Evolutionary conservation across 169 alveolate genomes (phyloP).

Genomic region (Plasmodium ovale): DNA sequence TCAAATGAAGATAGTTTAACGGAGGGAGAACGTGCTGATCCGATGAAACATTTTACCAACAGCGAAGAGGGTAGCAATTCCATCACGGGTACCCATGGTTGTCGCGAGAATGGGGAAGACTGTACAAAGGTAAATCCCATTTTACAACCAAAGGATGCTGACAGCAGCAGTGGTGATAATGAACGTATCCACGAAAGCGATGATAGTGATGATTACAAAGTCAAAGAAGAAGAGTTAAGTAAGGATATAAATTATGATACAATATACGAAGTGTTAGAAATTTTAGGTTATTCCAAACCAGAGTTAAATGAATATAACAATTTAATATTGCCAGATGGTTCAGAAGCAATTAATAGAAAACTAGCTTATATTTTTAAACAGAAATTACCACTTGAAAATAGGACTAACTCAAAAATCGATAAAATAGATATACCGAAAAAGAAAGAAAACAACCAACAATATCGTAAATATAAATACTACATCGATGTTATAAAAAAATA

Average conservation of each 20-base stretch:
- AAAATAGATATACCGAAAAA: conserved; percentile 53
- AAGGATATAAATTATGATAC: conserved; percentile 22
- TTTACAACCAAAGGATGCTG: background rate
- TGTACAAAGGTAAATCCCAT: background rate
- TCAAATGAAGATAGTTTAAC: background rate
- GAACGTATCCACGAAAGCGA: conserved; percentile 4
- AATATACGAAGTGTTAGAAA: conserved; percentile 57
- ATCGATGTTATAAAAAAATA: conserved; percentile 44
- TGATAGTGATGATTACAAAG: conserved; percentile 47
- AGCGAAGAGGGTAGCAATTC: background rate
- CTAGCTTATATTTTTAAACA: conserved; percentile 89
- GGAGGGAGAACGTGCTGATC: background rate
- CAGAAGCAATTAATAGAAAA: conserved; percentile 89
- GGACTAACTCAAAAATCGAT: conserved; percentile 25
- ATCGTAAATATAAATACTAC: conserved; percentile 40
- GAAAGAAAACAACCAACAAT: conserved; percentile 28
- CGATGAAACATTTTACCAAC: background rate
- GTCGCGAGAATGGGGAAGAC: background rate
- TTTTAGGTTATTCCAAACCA: conserved; percentile 67
- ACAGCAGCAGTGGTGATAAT: conserved; percentile 3
- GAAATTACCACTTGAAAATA: conserved; percentile 74
- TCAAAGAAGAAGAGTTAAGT: conserved; percentile 66
- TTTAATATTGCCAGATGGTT: conserved; percentile 89
- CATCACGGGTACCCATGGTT: background rate
- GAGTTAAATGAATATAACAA: conserved; percentile 84